These are phyloP conservation scores for Ophiostoma ulmi DNA, from an alignment of 2,329 filamentous ascomycete genomes.

Conservation along the genomic window DNA sequence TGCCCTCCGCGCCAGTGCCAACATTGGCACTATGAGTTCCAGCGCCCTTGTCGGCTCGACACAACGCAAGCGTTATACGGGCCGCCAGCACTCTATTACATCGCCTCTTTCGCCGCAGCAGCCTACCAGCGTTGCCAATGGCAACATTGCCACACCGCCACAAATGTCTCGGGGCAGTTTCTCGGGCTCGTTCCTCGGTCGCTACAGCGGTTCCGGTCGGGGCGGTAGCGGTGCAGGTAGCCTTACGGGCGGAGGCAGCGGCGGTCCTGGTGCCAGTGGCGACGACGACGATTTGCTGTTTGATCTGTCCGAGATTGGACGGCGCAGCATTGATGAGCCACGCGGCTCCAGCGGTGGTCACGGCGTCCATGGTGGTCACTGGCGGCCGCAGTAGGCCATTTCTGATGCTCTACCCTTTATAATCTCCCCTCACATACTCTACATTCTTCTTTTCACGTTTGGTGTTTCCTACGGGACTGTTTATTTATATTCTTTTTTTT, in stretches of 20 bases:
- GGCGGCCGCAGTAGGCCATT: constrained; percentile 13
- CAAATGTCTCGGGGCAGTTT: constrained; percentile 44
- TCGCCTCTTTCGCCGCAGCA: not conserved
- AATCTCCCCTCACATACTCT: not conserved
- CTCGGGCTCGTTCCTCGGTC: constrained; percentile 35
- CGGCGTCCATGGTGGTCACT: not conserved
- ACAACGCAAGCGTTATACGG: constrained; percentile 25
- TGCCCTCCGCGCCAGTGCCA: not conserved
- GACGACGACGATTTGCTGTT: constrained; percentile 69
- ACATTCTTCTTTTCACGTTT: not conserved
- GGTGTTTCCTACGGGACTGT: not conserved
- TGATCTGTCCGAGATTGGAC: constrained; percentile 61
- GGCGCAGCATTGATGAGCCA: constrained; percentile 55
- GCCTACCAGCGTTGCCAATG: not conserved
- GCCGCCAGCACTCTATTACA: not conserved
- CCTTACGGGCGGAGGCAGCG: constrained; percentile 27
- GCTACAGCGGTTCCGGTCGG: constrained; percentile 24
- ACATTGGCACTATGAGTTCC: not conserved
- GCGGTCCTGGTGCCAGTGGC: constrained; percentile 33
- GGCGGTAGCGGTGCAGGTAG: constrained; percentile 26
- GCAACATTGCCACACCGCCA: constrained; percentile 35
- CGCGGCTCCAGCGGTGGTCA: constrained; percentile 26
- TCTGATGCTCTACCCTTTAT: not conserved
- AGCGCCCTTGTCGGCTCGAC: constrained; percentile 15
- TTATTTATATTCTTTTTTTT: not conserved